Evolutionary conservation across 1,139 yeast genomes (phyloP).

Genomic region (Candida sp.): DNA sequence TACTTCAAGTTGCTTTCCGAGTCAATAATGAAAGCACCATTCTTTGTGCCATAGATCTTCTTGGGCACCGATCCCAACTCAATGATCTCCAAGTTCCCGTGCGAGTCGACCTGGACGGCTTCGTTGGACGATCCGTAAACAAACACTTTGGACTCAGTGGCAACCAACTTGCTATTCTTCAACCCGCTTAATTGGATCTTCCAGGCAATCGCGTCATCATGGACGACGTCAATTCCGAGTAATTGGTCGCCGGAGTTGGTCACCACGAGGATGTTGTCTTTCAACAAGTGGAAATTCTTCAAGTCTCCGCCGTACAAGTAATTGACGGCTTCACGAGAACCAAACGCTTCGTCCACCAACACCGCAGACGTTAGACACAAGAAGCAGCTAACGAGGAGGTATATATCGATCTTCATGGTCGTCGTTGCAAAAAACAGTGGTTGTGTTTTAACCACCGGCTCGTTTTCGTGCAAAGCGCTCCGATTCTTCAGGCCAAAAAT

Average conservation of each 20-base stretch:
- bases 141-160: slow-evolving; percentile 7
- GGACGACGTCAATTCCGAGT: slow-evolving; percentile 22
- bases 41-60: slow-evolving; percentile 7
- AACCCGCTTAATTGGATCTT: slow-evolving; percentile 12
- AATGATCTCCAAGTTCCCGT: slow-evolving; percentile 9
- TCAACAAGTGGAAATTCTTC: slow-evolving; percentile 10
- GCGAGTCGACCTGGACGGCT: slow-evolving; percentile 10
- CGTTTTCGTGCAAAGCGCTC: no score
- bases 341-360: slow-evolving; percentile 41
- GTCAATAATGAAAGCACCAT: slow-evolving; percentile 24
- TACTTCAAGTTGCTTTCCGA: slow-evolving; percentile 15
- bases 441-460: background rate
- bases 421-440: background rate
- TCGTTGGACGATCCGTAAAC: slow-evolving; percentile 8
- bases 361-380: slow-evolving; percentile 18
- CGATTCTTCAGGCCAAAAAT: background rate
- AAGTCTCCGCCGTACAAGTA: slow-evolving; percentile 23
- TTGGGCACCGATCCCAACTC: slow-evolving; percentile 5
- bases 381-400: slow-evolving; percentile 5
- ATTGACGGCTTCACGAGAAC: slow-evolving; percentile 32
- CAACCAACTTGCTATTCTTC: slow-evolving; percentile 1
- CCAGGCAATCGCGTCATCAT: slow-evolving; percentile 18
- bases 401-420: slow-evolving; percentile 3
- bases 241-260: slow-evolving; percentile 28
- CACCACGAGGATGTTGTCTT: slow-evolving; percentile 22